Evolutionary conservation across 1,284 basidiomycete genomes (phyloP).

Genomic region (Marasmius sp.): DNA sequence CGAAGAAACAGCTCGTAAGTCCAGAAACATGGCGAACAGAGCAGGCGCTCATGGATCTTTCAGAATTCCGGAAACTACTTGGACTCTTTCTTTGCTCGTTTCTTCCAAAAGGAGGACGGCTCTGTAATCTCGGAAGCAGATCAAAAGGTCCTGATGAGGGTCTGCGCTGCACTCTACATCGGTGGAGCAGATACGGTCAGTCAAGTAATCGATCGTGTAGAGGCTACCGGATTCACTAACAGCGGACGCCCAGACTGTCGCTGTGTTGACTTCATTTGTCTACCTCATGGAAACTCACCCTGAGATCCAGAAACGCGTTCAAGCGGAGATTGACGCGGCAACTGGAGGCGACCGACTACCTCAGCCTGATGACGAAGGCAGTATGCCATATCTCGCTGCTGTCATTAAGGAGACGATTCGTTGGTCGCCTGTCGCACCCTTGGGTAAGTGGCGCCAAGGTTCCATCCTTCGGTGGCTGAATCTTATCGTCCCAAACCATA

Average conservation of each 20-base stretch:
- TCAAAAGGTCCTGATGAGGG: background rate
- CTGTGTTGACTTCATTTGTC: slow-evolving; percentile 6
- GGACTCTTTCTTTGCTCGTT: background rate
- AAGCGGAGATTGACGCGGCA: slow-evolving; percentile 34
- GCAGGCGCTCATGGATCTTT: too few species aligned
- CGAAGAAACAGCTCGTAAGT: slow-evolving; percentile 15
- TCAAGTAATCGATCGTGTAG: background rate
- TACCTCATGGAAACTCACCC: slow-evolving; percentile 20
- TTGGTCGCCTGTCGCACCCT: background rate
- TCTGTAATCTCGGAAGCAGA: background rate
- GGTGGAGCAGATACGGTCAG: slow-evolving; percentile 2
- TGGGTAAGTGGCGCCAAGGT: background rate
- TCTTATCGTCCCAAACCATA: background rate
- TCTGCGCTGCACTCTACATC: background rate
- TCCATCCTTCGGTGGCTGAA: background rate
- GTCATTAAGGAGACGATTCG: slow-evolving; percentile 14
- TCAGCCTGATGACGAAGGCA: slow-evolving; percentile 24
- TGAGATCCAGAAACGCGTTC: slow-evolving; percentile 30
- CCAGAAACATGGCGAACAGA: too few species aligned
- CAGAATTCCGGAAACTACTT: background rate
- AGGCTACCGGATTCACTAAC: too few species aligned
- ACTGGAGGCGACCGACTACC: slow-evolving; percentile 32
- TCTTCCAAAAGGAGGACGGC: background rate
- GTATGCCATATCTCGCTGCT: slow-evolving; percentile 34
- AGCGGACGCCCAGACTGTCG: background rate